Base-by-base conservation (phyloP, 148 eudicot genomes). In the Fallopia convolvulus region DNA sequence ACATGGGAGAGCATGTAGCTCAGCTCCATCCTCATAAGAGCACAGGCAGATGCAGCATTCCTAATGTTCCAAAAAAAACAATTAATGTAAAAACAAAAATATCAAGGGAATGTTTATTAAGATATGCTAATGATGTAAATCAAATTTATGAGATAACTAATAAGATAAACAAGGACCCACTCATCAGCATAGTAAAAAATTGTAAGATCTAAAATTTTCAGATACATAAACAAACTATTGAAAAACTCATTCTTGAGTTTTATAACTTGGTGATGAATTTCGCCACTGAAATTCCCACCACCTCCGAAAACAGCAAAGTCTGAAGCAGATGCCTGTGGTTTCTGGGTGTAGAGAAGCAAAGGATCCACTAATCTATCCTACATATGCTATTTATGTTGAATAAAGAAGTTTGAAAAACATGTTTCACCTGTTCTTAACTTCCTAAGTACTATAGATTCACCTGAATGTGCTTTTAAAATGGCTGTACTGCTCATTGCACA, bases 41-140 rank as follows among this genome's bases (percentile, higher is more conserved):
- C 87, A 81, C 21, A 94, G 93, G 84, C 98, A 94, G 78, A 94
- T 94, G 63, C 98, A 94, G 74, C 98, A 94, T 70, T 94, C 98
- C 98, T 94, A 63, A 63, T 36, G 47, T 21, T 18, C 80, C 65
- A 77, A 5, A 36, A 82, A 70, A 20, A 77, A 4, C 3, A 50
- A n/a, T 40, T 50, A 52, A 47, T 42, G n/a, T 13, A 50, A 52
- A 52, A 14, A 56, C 9, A 20, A 56, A 2, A 20, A 5, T 58
- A 20, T 23, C 8, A 7, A 20, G 61, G 61, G 33, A 21, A 61
- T 26, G 33, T 26, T 61, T 23, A 3, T 13, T 55, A 18, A 55
- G 26, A 18, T 1, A 20, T 55, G 61, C 1, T 55, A 18, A n/a
- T 5, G 6, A 18, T 18, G 10, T 18, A 48, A 42, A 42, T 13